Base-by-base conservation (phyloP, 495 filamentous ascomycete genomes). In the Hypoxylon fragiforme region DNA sequence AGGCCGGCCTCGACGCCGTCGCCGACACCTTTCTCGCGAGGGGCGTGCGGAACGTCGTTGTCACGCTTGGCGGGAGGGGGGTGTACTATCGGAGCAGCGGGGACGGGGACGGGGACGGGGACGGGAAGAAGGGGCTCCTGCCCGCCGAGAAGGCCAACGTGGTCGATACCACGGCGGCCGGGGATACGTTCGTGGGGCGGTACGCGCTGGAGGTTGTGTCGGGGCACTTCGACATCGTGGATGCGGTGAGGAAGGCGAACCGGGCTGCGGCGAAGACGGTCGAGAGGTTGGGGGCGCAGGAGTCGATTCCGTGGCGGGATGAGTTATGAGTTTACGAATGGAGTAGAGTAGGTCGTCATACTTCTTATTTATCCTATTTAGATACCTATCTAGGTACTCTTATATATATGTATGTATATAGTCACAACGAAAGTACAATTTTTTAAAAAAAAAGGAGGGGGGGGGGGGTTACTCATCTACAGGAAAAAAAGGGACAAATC, bases 91-190 rank as follows among this genome's bases (percentile, higher is more conserved):
- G 75, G 70, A 75, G 63, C 26, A 63, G 54, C 31, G n/a, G n/a
- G n/a, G n/a, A n/a, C n/a, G n/a, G n/a, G n/a, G n/a, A n/a, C n/a
- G n/a, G n/a, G n/a, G n/a, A n/a, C n/a, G n/a, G n/a, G n/a, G 66
- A 70, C 22, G 72, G 70, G 2, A 62, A 68, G 15, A 68, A 64
- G 11, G 77, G 77, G 7, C 69, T 79, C 39, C 61, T 88, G 3
- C 41, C 66, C 1, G 85, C 83, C 7, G 78, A 76, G 58, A 83
- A 78, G 65, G 82, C 81, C 0, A 82, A 78, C 46, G 92, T 96
- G 15, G 79, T 96, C 4, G 94, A 98, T 73, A 97, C 92, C 4
- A 98, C 94, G 3, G 92, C 86, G 0, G 94, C 92, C 12, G 94
- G 94, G 0, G 94, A 98, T 69, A 95, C 92, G 3, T 98, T 95